These are phyloP conservation scores for Coniochaeta sp. DNA, from an alignment of 2,329 filamentous ascomycete species.

Conservation along the genomic window DNA sequence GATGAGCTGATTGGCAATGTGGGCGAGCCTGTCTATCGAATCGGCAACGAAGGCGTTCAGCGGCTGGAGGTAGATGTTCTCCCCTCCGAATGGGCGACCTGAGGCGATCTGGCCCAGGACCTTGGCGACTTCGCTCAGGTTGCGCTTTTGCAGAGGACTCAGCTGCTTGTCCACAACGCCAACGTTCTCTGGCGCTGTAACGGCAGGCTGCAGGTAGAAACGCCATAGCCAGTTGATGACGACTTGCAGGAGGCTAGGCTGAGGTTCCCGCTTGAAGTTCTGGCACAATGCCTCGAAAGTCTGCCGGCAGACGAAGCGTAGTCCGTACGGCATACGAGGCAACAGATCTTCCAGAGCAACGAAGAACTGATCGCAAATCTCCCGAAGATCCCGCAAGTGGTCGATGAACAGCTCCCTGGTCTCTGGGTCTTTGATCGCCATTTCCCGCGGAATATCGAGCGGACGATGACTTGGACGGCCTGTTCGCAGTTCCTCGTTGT, in stretches of 20 bases:
- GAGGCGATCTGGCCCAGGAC: conserved; percentile 82
- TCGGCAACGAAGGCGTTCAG: conserved; percentile 87
- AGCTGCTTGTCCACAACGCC: conserved; percentile 87
- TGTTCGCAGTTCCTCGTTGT: conserved; percentile 92
- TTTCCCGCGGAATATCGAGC: conserved; percentile 78
- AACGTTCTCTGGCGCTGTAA: conserved; percentile 84
- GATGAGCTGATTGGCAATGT: conserved; percentile 71
- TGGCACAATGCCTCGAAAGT: conserved; percentile 71
- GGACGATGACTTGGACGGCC: conserved; percentile 74
- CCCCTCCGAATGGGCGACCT: conserved; percentile 85
- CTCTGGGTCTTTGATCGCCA: conserved; percentile 93
- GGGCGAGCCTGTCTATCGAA: conserved; percentile 69
- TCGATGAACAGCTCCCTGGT: conserved; percentile 90
- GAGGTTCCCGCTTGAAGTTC: conserved; percentile 74
- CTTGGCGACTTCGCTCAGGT: conserved; percentile 83
- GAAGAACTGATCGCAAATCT: conserved; percentile 91
- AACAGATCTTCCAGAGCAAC: conserved; percentile 72
- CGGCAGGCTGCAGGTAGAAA: conserved; percentile 82
- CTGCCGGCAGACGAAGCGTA: conserved; percentile 81
- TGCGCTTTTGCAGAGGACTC: conserved; percentile 86
- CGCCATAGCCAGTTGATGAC: conserved; percentile 92
- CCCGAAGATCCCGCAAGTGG: conserved; percentile 85
- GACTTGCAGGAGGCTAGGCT: conserved; percentile 70
- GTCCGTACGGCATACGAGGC: conserved; percentile 84
- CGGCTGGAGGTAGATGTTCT: conserved; percentile 92